Evolutionary conservation across 2,329 filamentous ascomycete species (phyloP), one percentile per base, ranked within the genome.

Genomic region (Aspergillus niger): DNA sequence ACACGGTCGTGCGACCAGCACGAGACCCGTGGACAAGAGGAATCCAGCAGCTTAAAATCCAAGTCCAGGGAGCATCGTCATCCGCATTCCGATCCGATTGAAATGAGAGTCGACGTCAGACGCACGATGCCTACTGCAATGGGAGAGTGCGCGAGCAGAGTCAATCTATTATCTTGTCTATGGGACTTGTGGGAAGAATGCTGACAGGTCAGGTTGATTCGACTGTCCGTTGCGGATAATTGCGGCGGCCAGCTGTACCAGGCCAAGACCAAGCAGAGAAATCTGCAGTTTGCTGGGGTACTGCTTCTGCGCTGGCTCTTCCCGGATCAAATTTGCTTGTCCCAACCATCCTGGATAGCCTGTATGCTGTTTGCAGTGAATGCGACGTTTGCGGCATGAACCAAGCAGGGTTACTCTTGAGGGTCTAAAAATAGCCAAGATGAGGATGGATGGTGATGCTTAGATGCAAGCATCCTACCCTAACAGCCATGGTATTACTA

Each of bases 131-230:
- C 53, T 39, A 55, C 53, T 55, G 53, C 17, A 47, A 38, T 20
- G 43, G 53, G 39, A 47, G 53, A 55, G 44, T 55, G 53, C 41
- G 39, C 44, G 53, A 41, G 28, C 26, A 28, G 41, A 32, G 39
- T n/a, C 39, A 44, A 55, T 55, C 44, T 44, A 44, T 13, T 44
- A 44, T 44, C 41, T 44, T 20, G 53, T 28, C 39, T 50, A 30
- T 13, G 39, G 11, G 32, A 36, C 32, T 36, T 15, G 11, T 36
- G 32, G 4, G 41, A 55, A 44, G 53, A 55, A 55, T 55, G 53
- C 53, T 55, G 53, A 55, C 53, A 55, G 39, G 28, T 44, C 43
- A 44, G 53, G 53, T 36, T 26, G 24, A 55, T n/a, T 55, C 43
- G 53, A 43, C 53, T 30, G 53, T 30, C 51, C 7, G 39, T 55